phyloP scores from a whole-genome alignment of 805 yeast species.

The Cyberlindnera xylosilytica region DNA sequence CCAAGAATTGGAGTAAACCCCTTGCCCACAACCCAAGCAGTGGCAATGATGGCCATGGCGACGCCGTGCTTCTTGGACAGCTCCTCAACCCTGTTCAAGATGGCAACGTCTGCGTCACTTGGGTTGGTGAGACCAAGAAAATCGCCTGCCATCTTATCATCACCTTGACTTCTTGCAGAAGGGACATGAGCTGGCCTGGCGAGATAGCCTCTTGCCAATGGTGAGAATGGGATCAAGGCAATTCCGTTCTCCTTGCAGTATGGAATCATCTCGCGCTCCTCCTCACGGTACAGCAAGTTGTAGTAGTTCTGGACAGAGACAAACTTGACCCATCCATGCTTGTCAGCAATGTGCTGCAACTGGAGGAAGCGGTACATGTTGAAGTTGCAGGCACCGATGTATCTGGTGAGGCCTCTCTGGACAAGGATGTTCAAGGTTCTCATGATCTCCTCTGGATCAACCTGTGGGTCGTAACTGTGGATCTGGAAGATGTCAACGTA shows the following conservation, averaged over 20 bases:
- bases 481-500: constrained; percentile 48
- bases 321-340: constrained; percentile 53
- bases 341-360: constrained; percentile 53
- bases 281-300: constrained; percentile 49
- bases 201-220: constrained; percentile 51
- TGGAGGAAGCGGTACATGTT: constrained; percentile 32
- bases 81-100: constrained; percentile 48
- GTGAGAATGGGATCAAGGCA: constrained; percentile 60
- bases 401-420: constrained; percentile 42
- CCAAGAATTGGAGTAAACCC: constrained; percentile 56
- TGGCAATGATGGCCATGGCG: constrained; percentile 52
- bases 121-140: constrained; percentile 5
- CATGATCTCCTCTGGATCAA: constrained; percentile 49
- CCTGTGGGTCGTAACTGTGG: constrained; percentile 44
- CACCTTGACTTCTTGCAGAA: constrained; percentile 8
- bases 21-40: constrained; percentile 50
- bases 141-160: constrained; percentile 10
- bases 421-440: constrained; percentile 48
- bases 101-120: constrained; percentile 27
- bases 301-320: constrained; percentile 57
- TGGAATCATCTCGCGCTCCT: constrained; percentile 58
- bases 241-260: constrained; percentile 48
- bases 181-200: constrained; percentile 38
- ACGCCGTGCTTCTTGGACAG: constrained; percentile 43
- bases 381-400: constrained; percentile 64